Evolutionary conservation across 1,284 basidiomycete genomes (phyloP).

Genomic region (Wolfiporia cocos): DNA sequence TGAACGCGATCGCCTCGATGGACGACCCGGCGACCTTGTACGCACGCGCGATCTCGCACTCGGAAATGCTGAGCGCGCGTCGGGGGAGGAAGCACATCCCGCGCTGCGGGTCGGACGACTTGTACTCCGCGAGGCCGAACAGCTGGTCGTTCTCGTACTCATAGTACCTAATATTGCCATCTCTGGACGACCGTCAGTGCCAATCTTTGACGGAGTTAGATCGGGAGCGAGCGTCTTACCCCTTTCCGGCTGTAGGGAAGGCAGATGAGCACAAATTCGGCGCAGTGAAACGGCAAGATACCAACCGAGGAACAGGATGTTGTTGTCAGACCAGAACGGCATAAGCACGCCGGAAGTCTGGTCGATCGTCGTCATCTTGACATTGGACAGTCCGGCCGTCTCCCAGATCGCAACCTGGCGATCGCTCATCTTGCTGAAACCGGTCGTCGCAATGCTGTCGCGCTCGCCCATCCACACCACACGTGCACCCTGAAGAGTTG

Average conservation of each 20-base stretch:
- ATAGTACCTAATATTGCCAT: slow-evolving; percentile 94
- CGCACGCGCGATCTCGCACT: slow-evolving; percentile 94
- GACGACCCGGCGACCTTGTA: slow-evolving; percentile 81
- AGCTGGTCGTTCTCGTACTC: slow-evolving; percentile 90
- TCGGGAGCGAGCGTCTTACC: slow-evolving; percentile 31
- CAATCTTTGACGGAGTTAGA: slow-evolving; percentile 7
- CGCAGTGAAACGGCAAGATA: slow-evolving; percentile 4
- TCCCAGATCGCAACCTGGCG: slow-evolving; percentile 90
- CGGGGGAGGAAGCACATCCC: slow-evolving; percentile 96
- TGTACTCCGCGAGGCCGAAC: slow-evolving; percentile 80
- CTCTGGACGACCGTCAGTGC: slow-evolving; percentile 38
- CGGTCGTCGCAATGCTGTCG: slow-evolving; percentile 88
- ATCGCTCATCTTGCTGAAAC: slow-evolving; percentile 94
- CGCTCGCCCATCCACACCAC: slow-evolving; percentile 89
- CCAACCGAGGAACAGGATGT: slow-evolving; percentile 86
- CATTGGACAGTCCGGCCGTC: slow-evolving; percentile 58
- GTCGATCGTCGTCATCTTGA: slow-evolving; percentile 79
- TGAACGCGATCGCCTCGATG: slow-evolving; percentile 89
- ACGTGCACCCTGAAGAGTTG: slow-evolving; percentile 52
- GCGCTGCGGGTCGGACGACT: slow-evolving; percentile 88
- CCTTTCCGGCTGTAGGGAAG: slow-evolving; percentile 57
- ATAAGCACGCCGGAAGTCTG: slow-evolving; percentile 91
- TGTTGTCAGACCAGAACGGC: slow-evolving; percentile 97
- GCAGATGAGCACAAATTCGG: neutral
- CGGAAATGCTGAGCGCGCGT: slow-evolving; percentile 79